These are phyloP conservation scores for Alternaria triticina DNA, from an alignment of 2,329 filamentous ascomycete genomes.

Conservation along the genomic window DNA sequence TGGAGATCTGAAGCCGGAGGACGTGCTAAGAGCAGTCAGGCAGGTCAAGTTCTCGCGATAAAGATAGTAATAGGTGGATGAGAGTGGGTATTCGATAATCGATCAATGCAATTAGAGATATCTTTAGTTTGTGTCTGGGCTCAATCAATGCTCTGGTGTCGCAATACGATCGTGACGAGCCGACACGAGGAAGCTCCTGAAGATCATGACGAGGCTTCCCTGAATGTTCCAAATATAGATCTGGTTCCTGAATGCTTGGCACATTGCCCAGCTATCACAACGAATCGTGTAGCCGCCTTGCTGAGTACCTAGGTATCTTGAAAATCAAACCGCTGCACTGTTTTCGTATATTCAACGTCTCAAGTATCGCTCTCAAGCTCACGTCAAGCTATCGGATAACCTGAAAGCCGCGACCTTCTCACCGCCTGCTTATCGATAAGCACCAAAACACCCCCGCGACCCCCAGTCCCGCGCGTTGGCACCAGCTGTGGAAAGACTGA, in stretches of 20 bases:
- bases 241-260: slow-evolving; percentile 10
- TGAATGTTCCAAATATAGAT: slow-evolving; percentile 14
- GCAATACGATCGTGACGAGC: neutral
- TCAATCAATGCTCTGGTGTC: neutral
- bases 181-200: slow-evolving; percentile 4
- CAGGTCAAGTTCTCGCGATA: neutral
- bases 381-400: neutral
- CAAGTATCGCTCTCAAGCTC: neutral
- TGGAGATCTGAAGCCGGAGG: slow-evolving; percentile 26
- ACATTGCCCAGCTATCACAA: neutral
- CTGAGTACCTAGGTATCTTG: neutral
- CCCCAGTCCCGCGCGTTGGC: neutral
- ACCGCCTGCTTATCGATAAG: slow-evolving; percentile 37
- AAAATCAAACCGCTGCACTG: neutral
- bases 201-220: neutral
- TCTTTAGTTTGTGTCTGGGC: neutral
- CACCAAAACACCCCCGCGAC: slow-evolving; percentile 8
- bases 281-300: neutral
- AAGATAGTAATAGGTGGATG: neutral
- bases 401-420: slow-evolving; percentile 5
- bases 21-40: slow-evolving; percentile 21
- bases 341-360: neutral
- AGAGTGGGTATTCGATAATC: neutral
- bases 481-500: neutral
- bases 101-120: neutral